A percentile compares a stretch with the other conserved stretches of the same genome.
Evolutionary conservation across 805 yeast species (phyloP).

Genomic region (Ogataea saltuana): DNA sequence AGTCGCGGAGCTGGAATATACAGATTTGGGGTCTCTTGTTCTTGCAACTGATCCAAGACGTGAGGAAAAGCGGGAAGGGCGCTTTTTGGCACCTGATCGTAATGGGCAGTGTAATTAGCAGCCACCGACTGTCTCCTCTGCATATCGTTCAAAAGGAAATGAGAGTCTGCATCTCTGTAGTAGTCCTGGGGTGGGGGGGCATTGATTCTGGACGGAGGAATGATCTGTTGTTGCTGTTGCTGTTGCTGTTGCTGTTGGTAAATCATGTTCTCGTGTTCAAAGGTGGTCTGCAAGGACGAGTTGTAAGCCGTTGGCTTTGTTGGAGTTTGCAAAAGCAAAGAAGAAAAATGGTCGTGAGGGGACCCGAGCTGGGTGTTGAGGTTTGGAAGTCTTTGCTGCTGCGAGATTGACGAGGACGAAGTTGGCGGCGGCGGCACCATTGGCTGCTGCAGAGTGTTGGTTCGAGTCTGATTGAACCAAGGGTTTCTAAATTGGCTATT

Average conservation of each 20-base stretch:
- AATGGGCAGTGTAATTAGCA: slow-evolving; percentile 20
- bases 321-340: slow-evolving; percentile 17
- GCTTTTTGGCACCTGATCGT: slow-evolving; percentile 17
- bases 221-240: slow-evolving; percentile 24
- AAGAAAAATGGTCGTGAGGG: slow-evolving; percentile 16
- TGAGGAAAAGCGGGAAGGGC: slow-evolving; percentile 17
- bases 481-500: slow-evolving; percentile 24
- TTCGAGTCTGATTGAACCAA: slow-evolving; percentile 18
- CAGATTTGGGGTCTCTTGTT: slow-evolving; percentile 2
- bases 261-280: slow-evolving; percentile 21
- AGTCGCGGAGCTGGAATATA: slow-evolving; percentile 48
- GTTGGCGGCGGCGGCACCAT: slow-evolving; percentile 4
- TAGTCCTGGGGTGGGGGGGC: slow-evolving; percentile 30
- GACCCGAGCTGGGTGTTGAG: slow-evolving; percentile 14
- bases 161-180: slow-evolving; percentile 13
- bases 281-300: slow-evolving; percentile 31
- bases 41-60: slow-evolving; percentile 6
- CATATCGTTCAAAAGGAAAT: slow-evolving; percentile 16
- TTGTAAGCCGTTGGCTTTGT: slow-evolving; percentile 21
- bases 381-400: slow-evolving; percentile 18
- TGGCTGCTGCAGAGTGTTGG: slow-evolving; percentile 1
- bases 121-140: slow-evolving; percentile 37
- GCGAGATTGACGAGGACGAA: slow-evolving; percentile 2
- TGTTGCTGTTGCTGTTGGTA: slow-evolving; percentile 19
- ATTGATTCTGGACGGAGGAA: slow-evolving; percentile 37